phyloP scores from a whole-genome alignment of 176 grass and related monocot genomes.

The Carex cristatella region DNA sequence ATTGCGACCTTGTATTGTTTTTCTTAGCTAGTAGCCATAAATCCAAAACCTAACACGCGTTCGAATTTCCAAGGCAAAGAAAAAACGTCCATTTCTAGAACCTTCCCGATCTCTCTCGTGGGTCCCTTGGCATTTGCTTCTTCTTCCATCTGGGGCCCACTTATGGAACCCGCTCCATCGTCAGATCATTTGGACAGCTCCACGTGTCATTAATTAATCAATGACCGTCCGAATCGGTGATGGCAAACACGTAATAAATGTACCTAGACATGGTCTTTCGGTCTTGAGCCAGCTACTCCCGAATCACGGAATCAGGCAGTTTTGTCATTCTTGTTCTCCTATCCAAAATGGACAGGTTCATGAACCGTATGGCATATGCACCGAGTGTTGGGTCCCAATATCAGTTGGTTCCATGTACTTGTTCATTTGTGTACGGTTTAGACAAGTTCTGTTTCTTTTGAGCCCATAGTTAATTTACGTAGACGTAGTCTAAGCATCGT shows the following conservation, averaged over 20 bases:
- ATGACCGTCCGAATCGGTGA: background rate
- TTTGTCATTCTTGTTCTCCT: background rate
- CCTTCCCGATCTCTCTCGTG: background rate
- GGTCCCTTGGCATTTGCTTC: background rate
- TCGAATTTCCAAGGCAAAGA: slow-evolving; percentile 9
- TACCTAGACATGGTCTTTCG: background rate
- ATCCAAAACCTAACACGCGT: background rate
- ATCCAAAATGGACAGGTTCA: background rate
- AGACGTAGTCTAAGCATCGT: background rate
- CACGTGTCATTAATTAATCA: background rate
- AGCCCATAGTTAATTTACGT: background rate
- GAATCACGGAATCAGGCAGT: background rate
- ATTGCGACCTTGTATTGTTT: too few relatives aligned
- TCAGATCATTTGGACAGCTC: background rate
- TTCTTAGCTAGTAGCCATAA: background rate
- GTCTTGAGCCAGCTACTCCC: background rate
- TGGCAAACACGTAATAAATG: background rate
- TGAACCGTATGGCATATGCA: background rate
- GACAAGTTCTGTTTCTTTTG: background rate
- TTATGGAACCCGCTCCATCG: background rate
- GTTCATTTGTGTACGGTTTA: too few relatives aligned
- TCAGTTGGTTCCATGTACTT: background rate
- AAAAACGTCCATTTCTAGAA: slow-evolving; percentile 3
- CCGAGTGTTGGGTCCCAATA: background rate
- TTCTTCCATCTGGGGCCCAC: background rate